phyloP scores from a whole-genome alignment of 257 asterid genomes.

The Apocynum venetum region DNA sequence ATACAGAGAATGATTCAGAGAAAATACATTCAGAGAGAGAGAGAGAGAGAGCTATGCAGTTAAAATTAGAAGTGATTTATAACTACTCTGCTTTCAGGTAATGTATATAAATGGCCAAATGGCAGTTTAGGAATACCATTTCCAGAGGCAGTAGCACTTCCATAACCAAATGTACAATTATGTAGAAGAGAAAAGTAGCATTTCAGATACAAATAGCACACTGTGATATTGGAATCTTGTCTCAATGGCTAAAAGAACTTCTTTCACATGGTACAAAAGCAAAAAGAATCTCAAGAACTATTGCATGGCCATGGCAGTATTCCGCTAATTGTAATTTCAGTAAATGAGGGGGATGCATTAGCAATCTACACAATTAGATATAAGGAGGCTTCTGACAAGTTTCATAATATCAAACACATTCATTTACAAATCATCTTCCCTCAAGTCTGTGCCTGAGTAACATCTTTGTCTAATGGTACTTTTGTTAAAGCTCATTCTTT shows the following conservation, averaged over 20 bases:
- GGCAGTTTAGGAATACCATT: neutral
- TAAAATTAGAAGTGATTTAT: neutral
- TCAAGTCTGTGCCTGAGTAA: neutral
- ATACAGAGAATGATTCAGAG: constrained; percentile 1
- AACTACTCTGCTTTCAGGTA: neutral
- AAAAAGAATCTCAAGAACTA: neutral
- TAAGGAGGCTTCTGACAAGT: neutral
- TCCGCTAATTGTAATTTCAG: neutral
- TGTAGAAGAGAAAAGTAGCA: neutral
- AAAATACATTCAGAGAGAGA: neutral
- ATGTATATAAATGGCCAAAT: neutral
- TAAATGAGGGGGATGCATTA: neutral
- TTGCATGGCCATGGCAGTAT: neutral
- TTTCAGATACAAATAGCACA: neutral
- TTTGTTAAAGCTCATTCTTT: neutral
- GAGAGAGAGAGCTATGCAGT: neutral
- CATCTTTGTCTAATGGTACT: neutral
- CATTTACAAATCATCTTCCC: neutral
- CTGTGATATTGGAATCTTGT: neutral
- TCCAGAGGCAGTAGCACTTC: neutral
- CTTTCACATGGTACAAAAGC: neutral
- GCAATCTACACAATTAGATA: neutral
- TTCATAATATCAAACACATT: neutral
- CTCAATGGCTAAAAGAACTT: neutral
- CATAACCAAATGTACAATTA: neutral